A percentile compares a stretch with the other conserved stretches of the same genome.
These are phyloP conservation scores for Lathyrus tuberosus DNA, from an alignment of 306 rosid genomes.

Conservation along the genomic window DNA sequence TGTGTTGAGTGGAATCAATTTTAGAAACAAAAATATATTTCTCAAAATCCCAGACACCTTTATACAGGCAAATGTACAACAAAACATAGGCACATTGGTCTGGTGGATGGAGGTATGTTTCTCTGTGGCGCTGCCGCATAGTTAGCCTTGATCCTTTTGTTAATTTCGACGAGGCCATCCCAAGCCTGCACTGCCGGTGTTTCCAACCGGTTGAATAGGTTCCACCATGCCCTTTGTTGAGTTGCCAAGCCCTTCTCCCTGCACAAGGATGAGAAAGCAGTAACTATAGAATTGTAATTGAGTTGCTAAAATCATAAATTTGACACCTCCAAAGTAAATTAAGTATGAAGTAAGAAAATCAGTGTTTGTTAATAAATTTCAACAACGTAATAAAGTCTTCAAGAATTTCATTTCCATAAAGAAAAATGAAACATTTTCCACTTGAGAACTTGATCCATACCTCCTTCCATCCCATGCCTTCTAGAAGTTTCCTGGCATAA, in stretches of 20 bases:
- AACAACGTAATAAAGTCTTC: no score
- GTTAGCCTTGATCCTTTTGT: neutral
- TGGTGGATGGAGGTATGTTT: neutral
- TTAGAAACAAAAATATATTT: neutral
- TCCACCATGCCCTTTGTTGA: constrained; percentile 69
- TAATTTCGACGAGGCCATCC: constrained; percentile 63
- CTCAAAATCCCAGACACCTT: neutral
- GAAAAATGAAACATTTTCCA: no score
- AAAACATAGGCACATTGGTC: neutral
- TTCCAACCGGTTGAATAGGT: constrained; percentile 73
- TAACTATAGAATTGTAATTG: neutral
- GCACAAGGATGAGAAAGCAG: constrained; percentile 20
- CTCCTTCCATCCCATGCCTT: constrained; percentile 95
- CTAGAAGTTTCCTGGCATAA: constrained; percentile 67
- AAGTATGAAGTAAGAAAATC: neutral
- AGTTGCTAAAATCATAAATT: neutral
- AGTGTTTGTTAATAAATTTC: neutral
- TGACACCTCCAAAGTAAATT: neutral
- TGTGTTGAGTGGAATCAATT: neutral
- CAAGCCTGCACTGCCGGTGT: constrained; percentile 74
- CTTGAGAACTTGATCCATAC: constrained; percentile 52
- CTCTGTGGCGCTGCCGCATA: neutral
- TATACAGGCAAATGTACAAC: neutral
- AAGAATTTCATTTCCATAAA: no score
- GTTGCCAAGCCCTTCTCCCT: constrained; percentile 91